Percentiles rank a stretch among this genome's conserved stretches.
phyloP scores from a whole-genome alignment of 83 land plant species.

The Thuja plicata region DNA sequence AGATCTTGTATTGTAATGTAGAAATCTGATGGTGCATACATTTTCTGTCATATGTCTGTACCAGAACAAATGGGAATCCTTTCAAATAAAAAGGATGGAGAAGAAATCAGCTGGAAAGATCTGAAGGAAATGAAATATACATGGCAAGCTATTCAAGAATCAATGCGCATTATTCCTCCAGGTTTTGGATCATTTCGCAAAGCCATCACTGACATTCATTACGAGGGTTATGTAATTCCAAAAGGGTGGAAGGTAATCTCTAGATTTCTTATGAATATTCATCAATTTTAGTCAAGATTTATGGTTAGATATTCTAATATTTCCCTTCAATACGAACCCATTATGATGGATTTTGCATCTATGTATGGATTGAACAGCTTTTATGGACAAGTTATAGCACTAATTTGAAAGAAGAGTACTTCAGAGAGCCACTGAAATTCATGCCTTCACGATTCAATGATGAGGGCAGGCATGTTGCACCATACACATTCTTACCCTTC shows the following conservation, averaged over 20 bases:
- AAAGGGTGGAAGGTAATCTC: no score
- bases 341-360: not conserved
- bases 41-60: not conserved
- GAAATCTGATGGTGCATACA: no score
- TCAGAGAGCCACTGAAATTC: no score
- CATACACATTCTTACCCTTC: no score
- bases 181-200: not conserved
- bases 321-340: not conserved
- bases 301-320: not conserved
- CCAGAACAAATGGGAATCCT: not conserved
- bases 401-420: no score
- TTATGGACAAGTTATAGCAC: no score
- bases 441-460: no score
- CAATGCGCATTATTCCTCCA: not conserved
- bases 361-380: not conserved
- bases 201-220: not conserved
- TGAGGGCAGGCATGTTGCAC: no score
- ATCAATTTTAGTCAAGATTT: not conserved
- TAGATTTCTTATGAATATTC: no score
- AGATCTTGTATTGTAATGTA: no score
- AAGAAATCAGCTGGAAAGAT: not conserved
- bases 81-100: not conserved
- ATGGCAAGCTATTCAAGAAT: not conserved
- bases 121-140: not conserved
- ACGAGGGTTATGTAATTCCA: no score